Evolutionary conservation across 331 rosid species (phyloP).

Genomic region (Pyrus hybrid): DNA sequence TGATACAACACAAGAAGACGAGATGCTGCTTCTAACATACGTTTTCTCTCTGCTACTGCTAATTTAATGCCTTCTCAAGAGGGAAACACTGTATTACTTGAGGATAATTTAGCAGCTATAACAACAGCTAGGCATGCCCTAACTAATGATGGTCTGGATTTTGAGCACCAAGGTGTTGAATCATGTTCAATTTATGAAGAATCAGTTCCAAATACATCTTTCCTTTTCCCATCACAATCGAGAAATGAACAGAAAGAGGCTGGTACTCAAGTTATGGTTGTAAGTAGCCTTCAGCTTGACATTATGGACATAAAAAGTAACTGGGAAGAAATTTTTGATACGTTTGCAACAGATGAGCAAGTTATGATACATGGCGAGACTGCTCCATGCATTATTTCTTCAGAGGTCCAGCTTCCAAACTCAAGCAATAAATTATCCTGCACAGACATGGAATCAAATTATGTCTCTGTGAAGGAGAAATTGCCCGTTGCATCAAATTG

Average conservation of each 20-base stretch:
- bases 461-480: conserved; percentile 32
- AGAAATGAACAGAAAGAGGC: conserved; percentile 32
- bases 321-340: conserved; percentile 23
- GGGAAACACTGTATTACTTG: conserved; percentile 22
- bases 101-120: conserved; percentile 14
- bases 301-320: conserved; percentile 21
- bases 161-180: conserved; percentile 21
- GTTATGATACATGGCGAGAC: conserved; percentile 9
- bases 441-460: conserved; percentile 33
- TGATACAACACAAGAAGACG: conserved; percentile 24
- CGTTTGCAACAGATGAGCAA: conserved; percentile 25
- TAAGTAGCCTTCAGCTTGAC: conserved; percentile 25
- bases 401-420: conserved; percentile 23
- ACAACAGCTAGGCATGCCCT: conserved; percentile 21
- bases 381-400: conserved; percentile 2
- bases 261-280: conserved; percentile 18
- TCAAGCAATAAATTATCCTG: conserved; percentile 16
- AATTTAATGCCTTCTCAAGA: conserved; percentile 26
- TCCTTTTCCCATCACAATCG: conserved; percentile 18
- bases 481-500: conserved; percentile 26
- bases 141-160: conserved; percentile 25
- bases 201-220: conserved; percentile 21
- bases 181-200: conserved; percentile 22
- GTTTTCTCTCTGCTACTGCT: conserved; percentile 13
- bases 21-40: conserved; percentile 20